Base-by-base conservation (phyloP, 1,284 basidiomycete species). In the Somion occarium region DNA sequence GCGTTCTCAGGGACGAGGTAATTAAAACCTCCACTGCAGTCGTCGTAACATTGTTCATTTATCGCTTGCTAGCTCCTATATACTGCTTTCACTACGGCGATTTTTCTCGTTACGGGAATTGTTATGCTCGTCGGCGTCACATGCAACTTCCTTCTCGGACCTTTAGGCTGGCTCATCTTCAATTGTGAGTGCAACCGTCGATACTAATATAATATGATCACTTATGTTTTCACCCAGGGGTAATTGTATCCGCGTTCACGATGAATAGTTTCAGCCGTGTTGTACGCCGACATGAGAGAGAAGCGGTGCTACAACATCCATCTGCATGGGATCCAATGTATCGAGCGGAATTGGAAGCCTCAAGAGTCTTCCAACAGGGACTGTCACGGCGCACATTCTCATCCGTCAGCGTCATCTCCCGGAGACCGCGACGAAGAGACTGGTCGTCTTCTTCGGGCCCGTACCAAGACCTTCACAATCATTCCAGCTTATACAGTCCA, bases 181-280 rank as follows among this genome's bases (percentile, higher is more conserved):
- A 78, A 80, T 59, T 85, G 82, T 83, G 61, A 57, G 79, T 68
- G n/a, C 5, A 44, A 19, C 3, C 25, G 46, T 25, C 27, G 24
- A 26, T 23, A 24, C 20, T 20, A 25, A 22, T 18, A 38, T n/a
- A n/a, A 27, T 50, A 19, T 34, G 18, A 13, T 48, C 44, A 38
- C 48, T 58, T 39, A 61, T 26, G 23, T 34, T 50, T 23, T 30
- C 42, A 18, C 9, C 15, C 56, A 84, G 83, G 80, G 82, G 71
- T 72, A 4, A 61, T 83, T 34, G 73, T 83, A 23, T 85, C 83
- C 0, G 44, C 79, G 13, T 68, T 83, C 44, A 75, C 78, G 4
- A 73, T 84, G 52, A 79, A 83, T 55, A 84, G 80, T 61, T 83
- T 82, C 60, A 71, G 76, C 39, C 74, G 81, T 25, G 83, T 84